phyloP scores from a whole-genome alignment of 495 filamentous ascomycete genomes.

The Paragyromitra xinjiangensis region DNA sequence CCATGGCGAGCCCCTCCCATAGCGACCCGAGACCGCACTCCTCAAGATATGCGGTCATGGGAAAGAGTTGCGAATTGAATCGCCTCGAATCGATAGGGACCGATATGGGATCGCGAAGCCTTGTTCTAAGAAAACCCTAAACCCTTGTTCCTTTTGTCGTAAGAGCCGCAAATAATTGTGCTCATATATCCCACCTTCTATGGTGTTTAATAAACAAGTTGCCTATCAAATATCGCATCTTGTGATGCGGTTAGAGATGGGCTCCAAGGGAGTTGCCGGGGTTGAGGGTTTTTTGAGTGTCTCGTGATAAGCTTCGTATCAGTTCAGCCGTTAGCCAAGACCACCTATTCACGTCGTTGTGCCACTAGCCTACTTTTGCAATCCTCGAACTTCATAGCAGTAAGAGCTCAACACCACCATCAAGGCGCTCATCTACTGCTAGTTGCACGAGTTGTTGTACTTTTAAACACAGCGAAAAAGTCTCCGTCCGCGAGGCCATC shows the following conservation, averaged over 20 bases:
- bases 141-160: too few relatives aligned
- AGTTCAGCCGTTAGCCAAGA: conserved; percentile 40
- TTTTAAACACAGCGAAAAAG: conserved; percentile 16
- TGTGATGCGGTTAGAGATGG: conserved; percentile 18
- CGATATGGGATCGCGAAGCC: background rate
- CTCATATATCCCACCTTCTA: background rate
- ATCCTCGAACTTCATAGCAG: conserved; percentile 39
- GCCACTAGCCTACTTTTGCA: conserved; percentile 40
- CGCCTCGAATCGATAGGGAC: background rate
- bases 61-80: background rate
- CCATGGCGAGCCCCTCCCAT: too few relatives aligned
- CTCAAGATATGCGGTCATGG: too few relatives aligned
- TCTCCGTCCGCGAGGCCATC: conserved; percentile 24
- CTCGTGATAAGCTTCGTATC: conserved; percentile 48
- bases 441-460: conserved; percentile 15
- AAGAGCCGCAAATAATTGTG: background rate
- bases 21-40: too few relatives aligned
- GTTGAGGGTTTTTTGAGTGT: conserved; percentile 11
- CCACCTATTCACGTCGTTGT: conserved; percentile 23
- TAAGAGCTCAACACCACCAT: conserved; percentile 37
- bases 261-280: conserved; percentile 2
- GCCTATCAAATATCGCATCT: conserved; percentile 15
- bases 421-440: conserved; percentile 26
- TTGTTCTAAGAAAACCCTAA: background rate
- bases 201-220: conserved; percentile 1